These are phyloP conservation scores for Fistulifera pelliculosa DNA, from an alignment of 108 stramenopile species.

Conservation along the genomic window DNA sequence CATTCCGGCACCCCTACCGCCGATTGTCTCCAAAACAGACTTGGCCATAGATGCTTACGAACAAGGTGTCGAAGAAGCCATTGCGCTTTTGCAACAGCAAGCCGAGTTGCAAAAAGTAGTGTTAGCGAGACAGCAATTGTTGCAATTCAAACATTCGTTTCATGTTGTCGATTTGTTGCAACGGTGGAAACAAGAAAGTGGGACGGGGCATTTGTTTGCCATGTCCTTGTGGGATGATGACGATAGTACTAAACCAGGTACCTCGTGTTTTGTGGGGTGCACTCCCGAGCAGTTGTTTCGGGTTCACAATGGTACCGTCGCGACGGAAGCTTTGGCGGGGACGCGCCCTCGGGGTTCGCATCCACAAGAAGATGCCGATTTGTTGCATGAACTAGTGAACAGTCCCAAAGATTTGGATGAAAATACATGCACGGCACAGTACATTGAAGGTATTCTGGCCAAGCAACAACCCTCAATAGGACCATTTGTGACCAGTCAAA, in stretches of 20 bases:
- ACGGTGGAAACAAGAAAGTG: slow-evolving; percentile 59
- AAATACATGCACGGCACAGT: slow-evolving; percentile 67
- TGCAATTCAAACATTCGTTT: slow-evolving; percentile 24
- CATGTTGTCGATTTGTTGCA: slow-evolving; percentile 57
- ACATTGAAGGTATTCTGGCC: slow-evolving; percentile 43
- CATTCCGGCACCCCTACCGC: no score
- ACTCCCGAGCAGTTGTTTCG: slow-evolving; percentile 77
- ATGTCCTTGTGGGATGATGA: slow-evolving; percentile 29
- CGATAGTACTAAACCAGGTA: slow-evolving; percentile 1
- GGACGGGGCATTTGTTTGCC: slow-evolving; percentile 70
- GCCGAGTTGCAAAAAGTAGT: slow-evolving; percentile 41
- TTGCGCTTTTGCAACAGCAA: no score
- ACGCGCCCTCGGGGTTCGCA: slow-evolving; percentile 74
- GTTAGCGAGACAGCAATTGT: slow-evolving; percentile 52
- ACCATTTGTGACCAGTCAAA: slow-evolving; percentile 6
- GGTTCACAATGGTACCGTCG: slow-evolving; percentile 24
- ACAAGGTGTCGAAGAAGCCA: no score
- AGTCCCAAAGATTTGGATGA: slow-evolving; percentile 71
- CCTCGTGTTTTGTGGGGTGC: slow-evolving; percentile 39
- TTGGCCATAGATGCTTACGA: no score
- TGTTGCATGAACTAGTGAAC: slow-evolving; percentile 53
- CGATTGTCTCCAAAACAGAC: no score
- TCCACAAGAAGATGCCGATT: slow-evolving; percentile 43
- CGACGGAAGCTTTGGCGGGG: slow-evolving; percentile 78
- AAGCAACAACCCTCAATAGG: slow-evolving; percentile 33